Evolutionary conservation across 2,329 filamentous ascomycete species (phyloP).

Genomic region (Tolypocladium inflatum): DNA sequence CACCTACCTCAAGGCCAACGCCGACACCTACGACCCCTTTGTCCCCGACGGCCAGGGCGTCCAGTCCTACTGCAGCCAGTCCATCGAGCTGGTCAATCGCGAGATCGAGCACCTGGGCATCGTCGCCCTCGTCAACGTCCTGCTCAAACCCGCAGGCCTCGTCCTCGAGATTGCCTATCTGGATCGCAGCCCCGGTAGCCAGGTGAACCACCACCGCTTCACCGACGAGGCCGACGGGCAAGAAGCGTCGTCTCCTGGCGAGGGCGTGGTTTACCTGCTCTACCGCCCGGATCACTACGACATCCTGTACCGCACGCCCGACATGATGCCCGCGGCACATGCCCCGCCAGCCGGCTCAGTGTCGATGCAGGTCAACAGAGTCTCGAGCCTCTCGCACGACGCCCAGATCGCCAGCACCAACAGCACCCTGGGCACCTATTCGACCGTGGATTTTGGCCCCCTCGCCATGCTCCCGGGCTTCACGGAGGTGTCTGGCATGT

Average conservation of each 20-base stretch:
- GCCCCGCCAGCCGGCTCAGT: not conserved
- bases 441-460: constrained; percentile 31
- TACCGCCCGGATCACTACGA: constrained; percentile 85
- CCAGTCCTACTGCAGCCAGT: constrained; percentile 57
- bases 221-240: constrained; percentile 42
- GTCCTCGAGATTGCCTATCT: constrained; percentile 85
- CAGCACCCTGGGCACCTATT: constrained; percentile 28
- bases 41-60: constrained; percentile 50
- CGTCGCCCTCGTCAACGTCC: constrained; percentile 63
- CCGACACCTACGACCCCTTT: constrained; percentile 62
- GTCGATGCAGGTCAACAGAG: constrained; percentile 44
- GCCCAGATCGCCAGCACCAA: constrained; percentile 32
- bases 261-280: constrained; percentile 43
- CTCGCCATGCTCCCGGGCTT: constrained; percentile 40
- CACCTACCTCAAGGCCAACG: constrained; percentile 72
- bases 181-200: constrained; percentile 69
- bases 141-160: constrained; percentile 71
- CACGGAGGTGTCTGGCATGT: constrained; percentile 15
- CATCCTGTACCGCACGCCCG: constrained; percentile 64
- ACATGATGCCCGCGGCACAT: constrained; percentile 13
- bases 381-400: constrained; percentile 34
- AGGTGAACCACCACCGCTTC: constrained; percentile 64
- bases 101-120: constrained; percentile 92
- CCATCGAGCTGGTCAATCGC: constrained; percentile 63
- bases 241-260: constrained; percentile 31